phyloP scores from a whole-genome alignment of 2,329 filamentous ascomycete genomes.

The Elsinoe necatrix region DNA sequence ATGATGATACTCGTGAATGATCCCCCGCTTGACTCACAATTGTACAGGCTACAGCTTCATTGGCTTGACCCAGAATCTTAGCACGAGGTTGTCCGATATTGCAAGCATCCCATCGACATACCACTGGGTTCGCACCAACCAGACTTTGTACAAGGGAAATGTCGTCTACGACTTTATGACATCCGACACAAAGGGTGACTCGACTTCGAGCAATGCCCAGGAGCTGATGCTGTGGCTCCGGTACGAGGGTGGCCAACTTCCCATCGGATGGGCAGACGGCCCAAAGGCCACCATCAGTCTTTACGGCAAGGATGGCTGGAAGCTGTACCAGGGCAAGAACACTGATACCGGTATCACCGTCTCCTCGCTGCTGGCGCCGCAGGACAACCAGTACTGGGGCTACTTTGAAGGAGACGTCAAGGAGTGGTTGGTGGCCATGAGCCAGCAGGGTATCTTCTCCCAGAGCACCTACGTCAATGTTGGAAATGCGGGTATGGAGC shows the following conservation, averaged over 20 bases:
- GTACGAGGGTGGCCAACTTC: slow-evolving; percentile 38
- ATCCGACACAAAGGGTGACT: slow-evolving; percentile 36
- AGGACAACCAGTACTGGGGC: slow-evolving; percentile 33
- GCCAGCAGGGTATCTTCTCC: slow-evolving; percentile 32
- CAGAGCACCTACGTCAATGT: slow-evolving; percentile 37
- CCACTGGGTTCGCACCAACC: slow-evolving; percentile 34
- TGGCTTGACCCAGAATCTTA: slow-evolving; percentile 36
- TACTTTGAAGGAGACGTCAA: slow-evolving; percentile 35
- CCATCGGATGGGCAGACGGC: slow-evolving; percentile 35
- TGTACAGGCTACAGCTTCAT: slow-evolving; percentile 36
- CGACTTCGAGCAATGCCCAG: slow-evolving; percentile 32
- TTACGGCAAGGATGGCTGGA: slow-evolving; percentile 33
- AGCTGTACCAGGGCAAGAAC: slow-evolving; percentile 37
- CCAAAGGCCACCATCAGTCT: slow-evolving; percentile 31
- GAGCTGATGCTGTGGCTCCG: slow-evolving; percentile 41
- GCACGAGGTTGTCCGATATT: slow-evolving; percentile 34
- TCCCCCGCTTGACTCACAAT: slow-evolving; percentile 16
- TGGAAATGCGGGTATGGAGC: slow-evolving; percentile 33
- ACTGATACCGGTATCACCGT: slow-evolving; percentile 38
- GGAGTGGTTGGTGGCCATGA: slow-evolving; percentile 35
- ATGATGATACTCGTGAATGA: slow-evolving; percentile 23
- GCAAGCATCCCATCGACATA: slow-evolving; percentile 35
- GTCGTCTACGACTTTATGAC: slow-evolving; percentile 41
- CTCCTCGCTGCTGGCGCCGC: slow-evolving; percentile 28
- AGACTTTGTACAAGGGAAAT: slow-evolving; percentile 38